Evolutionary conservation across 2,329 filamentous ascomycete genomes (phyloP), one percentile per base, ranked within the genome.

Genomic region (Leptographium wingfieldii): DNA sequence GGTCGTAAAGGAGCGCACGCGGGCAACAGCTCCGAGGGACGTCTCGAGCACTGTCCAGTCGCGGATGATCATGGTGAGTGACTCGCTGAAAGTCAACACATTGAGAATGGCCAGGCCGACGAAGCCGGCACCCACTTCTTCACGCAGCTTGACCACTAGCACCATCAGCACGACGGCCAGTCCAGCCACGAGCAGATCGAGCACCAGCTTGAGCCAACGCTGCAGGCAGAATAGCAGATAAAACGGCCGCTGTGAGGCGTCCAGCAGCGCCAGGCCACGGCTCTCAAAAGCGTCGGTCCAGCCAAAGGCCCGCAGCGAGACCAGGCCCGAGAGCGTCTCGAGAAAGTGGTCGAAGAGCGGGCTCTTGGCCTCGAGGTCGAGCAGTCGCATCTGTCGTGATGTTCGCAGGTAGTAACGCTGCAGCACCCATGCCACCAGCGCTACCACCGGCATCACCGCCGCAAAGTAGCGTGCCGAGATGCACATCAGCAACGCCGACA

Each of bases 181-280:
- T 10, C 65, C 67, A 9, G 69, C 68, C 1, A 73, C 69, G 10
- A 73, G 57, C 14, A 76, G 62, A 51, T 73, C 69, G 5, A 75
- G 63, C 2, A 72, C 70, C 2, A 74, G 63, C 2, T 66, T 69
- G 4, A 76, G 67, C 81, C 81, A 84, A 38, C 78, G 73, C 66
- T 85, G 82, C 5, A 83, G 74, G 40, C 76, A 75, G 59, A 74
- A 77, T 6, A 84, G 71, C 0, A 83, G 72, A 63, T 85, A 85
- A 53, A 77, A 80, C 0, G 81, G 80, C n/a, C 71, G 69, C 63
- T 84, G 81, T 0, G 80, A 81, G 7, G 68, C 68, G 60, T 84
- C 78, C 2, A 84, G 69, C 0, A 81, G 70, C 4, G 65, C 62
- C 12, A 75, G 67, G 59, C 79, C 81, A 59, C 72, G 73, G 31